These are phyloP conservation scores for Lagenaria siceraria DNA, from an alignment of 306 rosid species.

Conservation along the genomic window DNA sequence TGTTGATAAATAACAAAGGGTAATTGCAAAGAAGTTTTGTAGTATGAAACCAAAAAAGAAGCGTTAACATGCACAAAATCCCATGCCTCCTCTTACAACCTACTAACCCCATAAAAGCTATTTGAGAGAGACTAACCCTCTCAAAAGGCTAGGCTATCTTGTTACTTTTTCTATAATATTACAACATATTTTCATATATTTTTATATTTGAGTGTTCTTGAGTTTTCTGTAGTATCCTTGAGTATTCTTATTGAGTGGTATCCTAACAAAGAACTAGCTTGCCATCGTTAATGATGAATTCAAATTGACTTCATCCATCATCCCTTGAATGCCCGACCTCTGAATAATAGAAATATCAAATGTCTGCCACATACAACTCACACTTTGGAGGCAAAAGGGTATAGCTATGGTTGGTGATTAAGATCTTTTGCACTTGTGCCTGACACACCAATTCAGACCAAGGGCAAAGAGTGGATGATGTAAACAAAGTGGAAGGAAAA, in stretches of 20 bases:
- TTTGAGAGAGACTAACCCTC: too few relatives aligned
- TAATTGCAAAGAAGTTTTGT: neutral
- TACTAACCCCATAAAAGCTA: neutral
- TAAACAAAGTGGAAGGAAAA: neutral
- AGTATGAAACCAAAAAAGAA: neutral
- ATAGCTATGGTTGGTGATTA: neutral
- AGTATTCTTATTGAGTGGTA: too few relatives aligned
- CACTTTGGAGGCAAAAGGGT: neutral
- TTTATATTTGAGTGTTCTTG: too few relatives aligned
- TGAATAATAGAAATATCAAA: neutral
- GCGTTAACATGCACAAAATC: neutral
- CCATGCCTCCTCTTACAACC: neutral
- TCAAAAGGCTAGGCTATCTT: too few relatives aligned
- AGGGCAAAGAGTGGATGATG: neutral
- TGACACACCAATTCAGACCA: neutral
- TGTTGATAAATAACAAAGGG: neutral
- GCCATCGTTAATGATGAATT: neutral
- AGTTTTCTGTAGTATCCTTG: too few relatives aligned
- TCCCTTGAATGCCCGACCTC: neutral
- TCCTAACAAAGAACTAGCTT: too few relatives aligned
- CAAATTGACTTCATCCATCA: neutral
- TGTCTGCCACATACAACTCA: neutral
- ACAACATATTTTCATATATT: too few relatives aligned
- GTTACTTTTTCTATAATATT: too few relatives aligned
- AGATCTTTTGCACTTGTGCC: neutral